Evolutionary conservation across 2,329 filamentous ascomycete species (phyloP), one percentile per base, ranked within the genome.

Genomic region (Teratosphaeriaceae sp.): DNA sequence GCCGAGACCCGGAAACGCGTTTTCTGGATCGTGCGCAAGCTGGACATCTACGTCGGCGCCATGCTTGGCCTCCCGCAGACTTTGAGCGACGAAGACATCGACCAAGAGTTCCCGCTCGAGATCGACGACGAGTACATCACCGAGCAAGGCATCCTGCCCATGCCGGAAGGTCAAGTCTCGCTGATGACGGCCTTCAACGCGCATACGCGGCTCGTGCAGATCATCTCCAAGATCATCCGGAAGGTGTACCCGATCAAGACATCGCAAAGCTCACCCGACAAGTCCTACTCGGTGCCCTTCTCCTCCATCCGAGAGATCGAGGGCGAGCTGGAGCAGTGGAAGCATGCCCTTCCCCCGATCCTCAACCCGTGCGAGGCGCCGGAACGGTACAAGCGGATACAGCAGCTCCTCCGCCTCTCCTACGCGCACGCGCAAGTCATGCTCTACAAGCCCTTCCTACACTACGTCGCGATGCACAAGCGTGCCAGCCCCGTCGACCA

Each of bases 371-470:
- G 86, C 48, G 87, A 92, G 39, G 84, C 19, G 77, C 88, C 54
- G 76, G 87, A 86, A 87, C 75, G 69, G 77, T 64, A 42, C 40
- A 46, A 46, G 11, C 76, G 77, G 42, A 69, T 75, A n/a, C 85
- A 87, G 47, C 86, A 88, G 49, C 70, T 89, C 19, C 70, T 92
- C 16, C 76, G 85, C 26, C 82, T 92, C 63, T 78, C 82, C n/a
- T 90, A 85, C 59, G 84, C 84, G 2, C 85, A 90, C 56, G 84
- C 88, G 4, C 86, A 90, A 58, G 81, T 92, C 62, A 80, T 92
- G 57, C 68, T 92, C 2, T 92, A 92, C 57, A 74, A 87, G 15
- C 87, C 87, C 0, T 92, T 92, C 60, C 67, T 92, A 11, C 87
- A 92, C 60, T 92, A 90, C 53, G 80, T 88, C 13, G 88, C 85